phyloP scores from a whole-genome alignment of 192 early-diverging fungal species.

The Chytriomyces confervae region DNA sequence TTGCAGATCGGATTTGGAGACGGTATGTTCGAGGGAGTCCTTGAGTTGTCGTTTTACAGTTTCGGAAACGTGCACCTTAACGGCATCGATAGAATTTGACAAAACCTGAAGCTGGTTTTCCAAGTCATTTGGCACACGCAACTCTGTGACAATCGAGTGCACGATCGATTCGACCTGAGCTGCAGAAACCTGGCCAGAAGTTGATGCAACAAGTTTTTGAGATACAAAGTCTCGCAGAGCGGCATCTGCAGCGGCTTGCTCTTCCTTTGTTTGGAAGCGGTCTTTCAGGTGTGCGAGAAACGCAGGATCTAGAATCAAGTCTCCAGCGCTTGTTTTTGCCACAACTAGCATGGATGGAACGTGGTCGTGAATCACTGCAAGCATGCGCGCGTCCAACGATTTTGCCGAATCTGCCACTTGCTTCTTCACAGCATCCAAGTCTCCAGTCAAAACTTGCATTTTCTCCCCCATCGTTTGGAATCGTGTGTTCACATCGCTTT shows the following conservation, averaged over 20 bases:
- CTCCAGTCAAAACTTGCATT: not conserved
- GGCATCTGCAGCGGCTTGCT: not conserved
- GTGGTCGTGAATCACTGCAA: constrained; percentile 8
- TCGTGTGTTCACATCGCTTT: not conserved
- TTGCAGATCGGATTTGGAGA: not conserved
- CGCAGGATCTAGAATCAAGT: constrained; percentile 12
- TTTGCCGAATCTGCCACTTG: not conserved
- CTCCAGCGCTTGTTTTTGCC: not conserved
- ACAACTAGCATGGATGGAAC: constrained; percentile 17
- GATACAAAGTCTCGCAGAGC: constrained; percentile 10
- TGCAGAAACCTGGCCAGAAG: not conserved
- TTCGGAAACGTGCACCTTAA: not conserved
- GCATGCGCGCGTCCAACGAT: not conserved
- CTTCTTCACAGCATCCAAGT: constrained; percentile 1
- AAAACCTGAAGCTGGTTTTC: not conserved
- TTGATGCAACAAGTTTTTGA: constrained; percentile 1
- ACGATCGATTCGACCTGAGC: constrained; percentile 1
- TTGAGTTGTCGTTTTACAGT: not conserved
- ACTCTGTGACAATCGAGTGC: not conserved
- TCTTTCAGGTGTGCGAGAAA: constrained; percentile 21
- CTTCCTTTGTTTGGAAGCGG: not conserved
- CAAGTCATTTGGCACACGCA: not conserved
- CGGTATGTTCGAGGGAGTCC: not conserved
- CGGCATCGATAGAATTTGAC: not conserved
- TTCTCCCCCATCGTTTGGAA: not conserved